Conservation (phyloP, 805 yeast genomes). For the Candida wancherniae region DNA sequence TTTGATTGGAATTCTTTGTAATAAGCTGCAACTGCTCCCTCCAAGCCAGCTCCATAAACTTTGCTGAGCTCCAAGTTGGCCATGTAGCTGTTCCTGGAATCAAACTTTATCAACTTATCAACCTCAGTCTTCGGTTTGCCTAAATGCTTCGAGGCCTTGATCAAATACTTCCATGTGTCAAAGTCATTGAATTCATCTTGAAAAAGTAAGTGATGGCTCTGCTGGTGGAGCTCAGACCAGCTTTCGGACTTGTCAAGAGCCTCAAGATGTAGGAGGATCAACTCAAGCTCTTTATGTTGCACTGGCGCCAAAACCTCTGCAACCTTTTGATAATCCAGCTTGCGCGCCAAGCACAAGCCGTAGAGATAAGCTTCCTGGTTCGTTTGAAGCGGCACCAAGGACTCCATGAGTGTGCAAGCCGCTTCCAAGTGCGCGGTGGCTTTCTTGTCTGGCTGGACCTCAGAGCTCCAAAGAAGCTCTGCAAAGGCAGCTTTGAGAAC, state of each 20-base stretch:
- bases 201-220: constrained; percentile 33
- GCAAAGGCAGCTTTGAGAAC: constrained; percentile 56
- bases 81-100: constrained; percentile 53
- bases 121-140: constrained; percentile 29
- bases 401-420: constrained; percentile 43
- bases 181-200: constrained; percentile 63
- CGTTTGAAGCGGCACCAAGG: constrained; percentile 45
- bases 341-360: constrained; percentile 43
- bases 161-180: constrained; percentile 61
- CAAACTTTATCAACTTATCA: constrained; percentile 8
- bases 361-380: constrained; percentile 67
- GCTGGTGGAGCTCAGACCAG: constrained; percentile 37
- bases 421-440: constrained; percentile 1
- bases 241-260: constrained; percentile 37
- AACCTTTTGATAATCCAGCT: constrained; percentile 30
- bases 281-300: constrained; percentile 53
- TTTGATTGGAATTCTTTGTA: constrained; percentile 47
- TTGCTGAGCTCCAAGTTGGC: constrained; percentile 47
- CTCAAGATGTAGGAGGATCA: constrained; percentile 51
- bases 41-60: constrained; percentile 20
- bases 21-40: constrained; percentile 35
- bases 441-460: constrained; percentile 40
- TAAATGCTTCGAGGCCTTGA: constrained; percentile 40
- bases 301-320: constrained; percentile 17
- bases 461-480: constrained; percentile 38